These are phyloP conservation scores for Cercophora scortea DNA, from an alignment of 495 filamentous ascomycete genomes.

Conservation along the genomic window DNA sequence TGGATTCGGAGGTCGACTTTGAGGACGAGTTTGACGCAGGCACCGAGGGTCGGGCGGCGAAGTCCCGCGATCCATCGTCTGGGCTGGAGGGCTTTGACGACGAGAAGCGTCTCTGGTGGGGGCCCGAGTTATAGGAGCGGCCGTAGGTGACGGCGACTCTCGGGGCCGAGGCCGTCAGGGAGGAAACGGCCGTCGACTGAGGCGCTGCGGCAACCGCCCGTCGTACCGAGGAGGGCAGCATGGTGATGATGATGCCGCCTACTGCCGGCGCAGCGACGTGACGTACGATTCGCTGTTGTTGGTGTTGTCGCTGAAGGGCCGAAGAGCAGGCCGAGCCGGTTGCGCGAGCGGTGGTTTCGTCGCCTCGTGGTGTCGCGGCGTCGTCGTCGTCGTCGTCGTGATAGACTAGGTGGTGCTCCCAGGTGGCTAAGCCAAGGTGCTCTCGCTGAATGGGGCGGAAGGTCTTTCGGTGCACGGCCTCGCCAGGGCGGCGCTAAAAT, in stretches of 20 bases:
- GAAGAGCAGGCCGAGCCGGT: neutral
- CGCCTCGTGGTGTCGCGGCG: too few relatives aligned
- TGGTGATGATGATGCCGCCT: conserved; percentile 20
- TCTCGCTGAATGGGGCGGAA: too few relatives aligned
- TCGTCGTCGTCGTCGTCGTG: too few relatives aligned
- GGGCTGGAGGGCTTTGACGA: conserved; percentile 52
- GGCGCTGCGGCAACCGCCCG: conserved; percentile 36
- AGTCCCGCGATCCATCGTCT: conserved; percentile 41
- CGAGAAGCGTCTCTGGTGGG: conserved; percentile 44
- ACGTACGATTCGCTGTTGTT: neutral
- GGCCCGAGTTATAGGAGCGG: conserved; percentile 28
- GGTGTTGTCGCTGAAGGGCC: neutral
- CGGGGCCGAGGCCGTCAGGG: conserved; percentile 26
- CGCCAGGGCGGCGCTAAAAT: too few relatives aligned
- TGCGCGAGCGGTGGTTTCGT: too few relatives aligned
- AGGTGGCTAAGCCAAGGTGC: too few relatives aligned
- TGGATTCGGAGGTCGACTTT: conserved; percentile 7
- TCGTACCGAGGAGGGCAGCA: conserved; percentile 47
- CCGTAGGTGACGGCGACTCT: conserved; percentile 27
- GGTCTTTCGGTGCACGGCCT: too few relatives aligned
- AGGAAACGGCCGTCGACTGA: conserved; percentile 31
- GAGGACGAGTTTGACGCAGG: conserved; percentile 29
- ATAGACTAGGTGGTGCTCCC: too few relatives aligned
- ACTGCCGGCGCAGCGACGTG: conserved; percentile 2
- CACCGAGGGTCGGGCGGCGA: conserved; percentile 32